Base-by-base conservation (phyloP, 257 asterid genomes). In the Gentiana macrophylla region DNA sequence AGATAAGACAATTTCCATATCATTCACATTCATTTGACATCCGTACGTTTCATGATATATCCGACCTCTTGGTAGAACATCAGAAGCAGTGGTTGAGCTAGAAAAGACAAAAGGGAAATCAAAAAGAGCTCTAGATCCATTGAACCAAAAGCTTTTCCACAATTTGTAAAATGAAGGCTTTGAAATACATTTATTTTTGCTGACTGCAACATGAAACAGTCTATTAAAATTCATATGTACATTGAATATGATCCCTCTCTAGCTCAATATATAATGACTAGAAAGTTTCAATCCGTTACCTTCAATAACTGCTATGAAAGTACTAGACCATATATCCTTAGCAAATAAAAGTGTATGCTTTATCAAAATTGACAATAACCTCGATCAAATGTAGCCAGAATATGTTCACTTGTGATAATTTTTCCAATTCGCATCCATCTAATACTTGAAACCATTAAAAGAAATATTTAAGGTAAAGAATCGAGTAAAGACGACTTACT, bases 21-120 rank as follows among this genome's bases (percentile, higher is more conserved):
- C 98, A 63, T 92, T 92, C 45, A 92, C 94, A 75, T 92, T 92
- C 98, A 92, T 92, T 73, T 92, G 98, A 59, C 98, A 92, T 58
- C 98, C 98, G 63, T 87, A 92, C 13, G 98, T 92, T 73, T 92
- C 98, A 63, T 92, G 97, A 76, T 85, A 92, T 62, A 87, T 78
- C 8, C 98, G 97, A 47, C 93, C 94, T 81, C 73, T 79, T 37
- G 82, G 85, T 51, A 69, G 86, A 73, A 59, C 78, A 70, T 79
- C 89, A 35, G 86, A 62, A 53, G 63, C 53, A 32, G 64, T 49
- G 33, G 38, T 61, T 7, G 69, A 54, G 74, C 97, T 90, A 63
- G 62, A 80, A 36, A 72, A 69, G 67, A 56, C 59, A 53, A 53
- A 53, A 66, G 35, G 4, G 56, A 47, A 50, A 13, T 57, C 34